Evolutionary conservation across 2,329 filamentous ascomycete genomes (phyloP), one percentile per base, ranked within the genome.

Genomic region (Alternaria triticina): DNA sequence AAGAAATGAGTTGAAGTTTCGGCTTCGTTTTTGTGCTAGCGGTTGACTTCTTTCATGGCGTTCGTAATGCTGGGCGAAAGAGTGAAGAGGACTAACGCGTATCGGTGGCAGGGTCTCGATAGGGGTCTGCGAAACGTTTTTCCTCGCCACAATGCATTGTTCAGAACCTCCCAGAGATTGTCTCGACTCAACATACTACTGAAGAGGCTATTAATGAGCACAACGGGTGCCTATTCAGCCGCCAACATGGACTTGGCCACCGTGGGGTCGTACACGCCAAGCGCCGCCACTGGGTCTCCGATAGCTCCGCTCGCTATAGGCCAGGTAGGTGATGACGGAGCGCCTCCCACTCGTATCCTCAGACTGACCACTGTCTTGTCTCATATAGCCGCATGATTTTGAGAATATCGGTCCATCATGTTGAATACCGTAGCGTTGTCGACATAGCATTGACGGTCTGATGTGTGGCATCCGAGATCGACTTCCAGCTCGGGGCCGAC

Each of bases 381-480:
- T 70, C 70, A 73, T 62, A 71, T 68, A 3, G 64, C 20, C 22
- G 61, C 58, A 30, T 66, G 47, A 22, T 67, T 69, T 44, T 70
- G 72, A 2, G 77, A 72, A 66, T 84, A 84, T 52, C 77, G 78
- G 62, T 84, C 82, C 78, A 85, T 82, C 12, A 83, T 76, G 56
- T 79, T 76, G 65, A 83, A 83, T 2, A 83, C 78, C 12, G 79
- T 61, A 2, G 77, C 67, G 66, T 83, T 83, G 54, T 81, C 75
- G n/a, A 84, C 80, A 22, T 81, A 75, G 57, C 81, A 84, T 43
- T 83, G 78, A 57, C 77, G 75, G 9, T 72, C 76, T 25, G 74
- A 68, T 6, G 64, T 69, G 28, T 71, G 59, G 58, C 81, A 84
- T 22, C 82, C 82, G 5, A 84, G 70, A 9, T 82, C 81, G 15